These are phyloP conservation scores for Mollisia scopiformis DNA, from an alignment of 2,329 filamentous ascomycete genomes.

Conservation along the genomic window DNA sequence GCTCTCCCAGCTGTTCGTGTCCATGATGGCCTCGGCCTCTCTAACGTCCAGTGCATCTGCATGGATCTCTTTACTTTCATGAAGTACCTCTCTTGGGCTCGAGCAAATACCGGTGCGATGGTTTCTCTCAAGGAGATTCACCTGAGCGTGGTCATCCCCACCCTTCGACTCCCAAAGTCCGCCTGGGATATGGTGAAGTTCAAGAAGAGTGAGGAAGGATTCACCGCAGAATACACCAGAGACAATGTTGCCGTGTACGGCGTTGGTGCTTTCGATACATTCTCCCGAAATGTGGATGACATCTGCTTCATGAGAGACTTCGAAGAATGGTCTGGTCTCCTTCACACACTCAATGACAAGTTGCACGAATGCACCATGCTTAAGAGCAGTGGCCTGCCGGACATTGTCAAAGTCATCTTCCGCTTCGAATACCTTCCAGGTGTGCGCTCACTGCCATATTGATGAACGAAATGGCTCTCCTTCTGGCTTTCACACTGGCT, in stretches of 20 bases:
- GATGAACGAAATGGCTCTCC: too few species aligned
- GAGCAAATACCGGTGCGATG: not conserved
- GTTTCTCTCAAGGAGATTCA: not conserved
- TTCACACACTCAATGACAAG: too few species aligned
- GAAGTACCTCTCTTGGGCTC: not conserved
- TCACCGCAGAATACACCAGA: not conserved
- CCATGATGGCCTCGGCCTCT: not conserved
- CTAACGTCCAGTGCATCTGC: not conserved
- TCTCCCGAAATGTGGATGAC: too few species aligned
- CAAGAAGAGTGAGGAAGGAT: not conserved
- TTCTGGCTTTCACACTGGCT: too few species aligned
- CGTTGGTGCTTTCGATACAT: not conserved
- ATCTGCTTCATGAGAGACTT: too few species aligned
- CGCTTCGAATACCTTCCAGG: too few species aligned
- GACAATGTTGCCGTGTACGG: not conserved
- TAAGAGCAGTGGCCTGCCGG: too few species aligned
- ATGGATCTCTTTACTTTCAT: not conserved
- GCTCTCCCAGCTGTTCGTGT: not conserved
- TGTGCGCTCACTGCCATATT: too few species aligned
- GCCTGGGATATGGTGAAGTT: not conserved
- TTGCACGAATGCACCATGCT: too few species aligned
- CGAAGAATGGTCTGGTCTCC: too few species aligned
- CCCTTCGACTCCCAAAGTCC: not conserved
- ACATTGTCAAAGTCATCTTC: too few species aligned
- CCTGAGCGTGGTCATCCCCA: not conserved